Evolutionary conservation across 441 rosid genomes (phyloP).

Genomic region (Pelargonium fulgidum): DNA sequence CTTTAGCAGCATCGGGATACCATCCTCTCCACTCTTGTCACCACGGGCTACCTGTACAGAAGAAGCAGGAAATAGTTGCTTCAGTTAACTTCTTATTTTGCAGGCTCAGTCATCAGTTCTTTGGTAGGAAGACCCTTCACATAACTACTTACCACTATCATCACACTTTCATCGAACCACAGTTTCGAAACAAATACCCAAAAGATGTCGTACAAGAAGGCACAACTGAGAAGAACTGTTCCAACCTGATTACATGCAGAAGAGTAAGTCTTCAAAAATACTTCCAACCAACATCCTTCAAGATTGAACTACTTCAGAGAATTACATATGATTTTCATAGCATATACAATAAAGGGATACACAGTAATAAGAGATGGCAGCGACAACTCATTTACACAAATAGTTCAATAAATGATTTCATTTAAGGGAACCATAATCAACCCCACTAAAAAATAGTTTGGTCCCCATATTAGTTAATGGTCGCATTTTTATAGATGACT

Average conservation of each 20-base stretch:
- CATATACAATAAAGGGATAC: not conserved
- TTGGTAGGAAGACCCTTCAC: conserved; percentile 6
- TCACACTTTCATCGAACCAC: conserved; percentile 84
- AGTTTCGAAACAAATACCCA: conserved; percentile 86
- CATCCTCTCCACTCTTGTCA: conserved; percentile 71
- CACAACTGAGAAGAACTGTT: conserved; percentile 80
- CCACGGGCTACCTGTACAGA: conserved; percentile 64
- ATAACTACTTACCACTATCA: conserved; percentile 73
- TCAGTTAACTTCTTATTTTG: not conserved
- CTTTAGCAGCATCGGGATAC: conserved; percentile 69
- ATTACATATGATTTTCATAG: not conserved
- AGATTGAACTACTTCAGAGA: not conserved
- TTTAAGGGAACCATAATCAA: not conserved
- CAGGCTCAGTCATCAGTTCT: not conserved
- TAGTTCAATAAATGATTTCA: not conserved
- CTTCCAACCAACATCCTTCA: conserved; percentile 6
- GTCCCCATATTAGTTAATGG: not conserved
- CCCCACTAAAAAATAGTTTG: not conserved
- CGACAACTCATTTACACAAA: not conserved
- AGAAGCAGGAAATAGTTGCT: conserved; percentile 5
- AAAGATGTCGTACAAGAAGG: conserved; percentile 82
- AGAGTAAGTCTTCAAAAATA: not conserved
- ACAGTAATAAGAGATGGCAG: not conserved
- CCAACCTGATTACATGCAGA: conserved; percentile 64
- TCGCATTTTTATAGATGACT: not conserved